phyloP scores from a whole-genome alignment of 768 basidiomycete genomes.

The Rhodotorula diobovata region DNA sequence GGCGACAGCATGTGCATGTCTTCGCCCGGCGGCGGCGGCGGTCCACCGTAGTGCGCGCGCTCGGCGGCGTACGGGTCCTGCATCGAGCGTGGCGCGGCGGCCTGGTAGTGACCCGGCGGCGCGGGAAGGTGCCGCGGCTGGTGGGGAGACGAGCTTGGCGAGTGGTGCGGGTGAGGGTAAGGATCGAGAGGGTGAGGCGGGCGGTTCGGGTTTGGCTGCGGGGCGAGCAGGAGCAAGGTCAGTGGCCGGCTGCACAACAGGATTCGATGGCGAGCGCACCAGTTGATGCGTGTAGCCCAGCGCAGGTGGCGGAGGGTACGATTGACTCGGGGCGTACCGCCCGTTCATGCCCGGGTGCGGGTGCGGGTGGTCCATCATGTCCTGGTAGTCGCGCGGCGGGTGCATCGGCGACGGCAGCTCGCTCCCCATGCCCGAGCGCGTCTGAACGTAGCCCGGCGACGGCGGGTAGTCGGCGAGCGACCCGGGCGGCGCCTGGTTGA shows the following conservation, averaged over 20 bases:
- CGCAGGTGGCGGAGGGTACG: conserved; percentile 25
- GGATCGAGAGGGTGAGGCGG: conserved; percentile 28
- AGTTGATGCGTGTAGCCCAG: conserved; percentile 28
- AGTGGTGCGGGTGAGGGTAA: conserved; percentile 15
- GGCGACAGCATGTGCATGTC: conserved; percentile 7
- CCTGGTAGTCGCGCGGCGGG: conserved; percentile 17
- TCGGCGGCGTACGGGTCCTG: conserved; percentile 13
- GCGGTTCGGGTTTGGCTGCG: neutral
- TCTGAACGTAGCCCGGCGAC: conserved; percentile 1
- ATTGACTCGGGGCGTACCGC: conserved; percentile 4
- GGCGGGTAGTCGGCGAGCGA: conserved; percentile 16
- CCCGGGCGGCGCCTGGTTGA: conserved; percentile 8
- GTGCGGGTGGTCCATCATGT: conserved; percentile 38
- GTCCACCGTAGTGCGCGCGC: neutral
- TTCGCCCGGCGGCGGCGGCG: neutral
- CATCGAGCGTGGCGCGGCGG: conserved; percentile 2
- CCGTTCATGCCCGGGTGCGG: conserved; percentile 5
- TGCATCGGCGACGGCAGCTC: conserved; percentile 19
- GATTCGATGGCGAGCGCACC: neutral
- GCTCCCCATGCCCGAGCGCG: neutral
- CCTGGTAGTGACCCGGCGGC: conserved; percentile 1
- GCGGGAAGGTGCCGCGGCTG: conserved; percentile 12
- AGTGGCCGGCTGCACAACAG: neutral
- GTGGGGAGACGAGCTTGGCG: conserved; percentile 4
- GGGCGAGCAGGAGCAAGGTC: neutral